A percentile compares a stretch with the other conserved stretches of the same genome.
phyloP scores from a whole-genome alignment of 805 yeast species.

The Nakazawaea molendinolei region DNA sequence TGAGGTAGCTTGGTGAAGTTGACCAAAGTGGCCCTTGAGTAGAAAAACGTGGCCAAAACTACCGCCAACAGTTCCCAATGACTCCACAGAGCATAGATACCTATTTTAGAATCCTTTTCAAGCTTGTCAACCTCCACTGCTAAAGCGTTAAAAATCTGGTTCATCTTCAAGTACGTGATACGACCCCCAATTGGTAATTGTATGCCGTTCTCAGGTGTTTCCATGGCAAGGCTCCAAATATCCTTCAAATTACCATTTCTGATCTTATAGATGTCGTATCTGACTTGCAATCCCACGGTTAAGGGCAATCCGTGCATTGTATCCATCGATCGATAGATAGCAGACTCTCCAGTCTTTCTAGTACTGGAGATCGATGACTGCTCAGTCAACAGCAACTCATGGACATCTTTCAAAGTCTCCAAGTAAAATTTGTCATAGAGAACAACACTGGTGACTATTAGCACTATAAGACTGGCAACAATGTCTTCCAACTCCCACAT shows the following conservation, averaged over 20 bases:
- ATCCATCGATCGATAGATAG: conserved; percentile 67
- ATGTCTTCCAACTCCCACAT: too few relatives aligned
- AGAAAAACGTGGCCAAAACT: conserved; percentile 22
- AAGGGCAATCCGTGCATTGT: conserved; percentile 68
- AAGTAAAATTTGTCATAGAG: conserved; percentile 16
- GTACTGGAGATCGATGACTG: conserved; percentile 66
- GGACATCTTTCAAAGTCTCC: conserved; percentile 44
- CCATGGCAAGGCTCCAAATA: conserved; percentile 51
- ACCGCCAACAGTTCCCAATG: conserved; percentile 18
- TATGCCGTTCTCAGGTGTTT: conserved; percentile 19
- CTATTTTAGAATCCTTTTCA: conserved; percentile 21
- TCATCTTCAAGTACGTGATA: conserved; percentile 10
- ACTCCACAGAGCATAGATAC: conserved; percentile 17
- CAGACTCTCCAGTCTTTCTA: conserved; percentile 62
- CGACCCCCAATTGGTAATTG: not conserved
- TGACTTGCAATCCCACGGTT: conserved; percentile 60
- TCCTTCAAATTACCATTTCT: conserved; percentile 75
- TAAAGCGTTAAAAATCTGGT: conserved; percentile 26
- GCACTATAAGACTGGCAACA: too few relatives aligned
- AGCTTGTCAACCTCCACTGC: conserved; percentile 18
- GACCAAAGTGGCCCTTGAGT: conserved; percentile 5
- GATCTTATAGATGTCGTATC: conserved; percentile 49
- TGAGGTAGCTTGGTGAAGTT: conserved; percentile 10
- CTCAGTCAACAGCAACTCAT: conserved; percentile 46
- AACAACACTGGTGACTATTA: conserved; percentile 2